Evolutionary conservation across 805 yeast species (phyloP).

Genomic region (Candida yuanshanica): DNA sequence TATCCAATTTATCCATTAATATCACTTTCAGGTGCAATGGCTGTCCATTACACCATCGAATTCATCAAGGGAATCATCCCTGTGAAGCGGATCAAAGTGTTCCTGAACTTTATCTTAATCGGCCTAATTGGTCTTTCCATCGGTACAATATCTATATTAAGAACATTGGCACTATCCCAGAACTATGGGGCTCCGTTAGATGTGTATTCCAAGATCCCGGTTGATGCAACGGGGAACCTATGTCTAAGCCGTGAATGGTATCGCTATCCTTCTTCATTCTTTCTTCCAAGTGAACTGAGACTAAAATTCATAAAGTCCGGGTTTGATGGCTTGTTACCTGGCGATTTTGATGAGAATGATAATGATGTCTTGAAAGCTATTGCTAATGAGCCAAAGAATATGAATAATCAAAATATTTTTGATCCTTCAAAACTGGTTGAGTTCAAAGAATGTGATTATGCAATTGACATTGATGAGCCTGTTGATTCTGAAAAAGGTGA

Average conservation of each 20-base stretch:
- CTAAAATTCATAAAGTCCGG: constrained; percentile 68
- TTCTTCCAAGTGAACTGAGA: constrained; percentile 59
- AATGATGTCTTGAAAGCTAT: constrained; percentile 28
- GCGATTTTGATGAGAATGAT: constrained; percentile 60
- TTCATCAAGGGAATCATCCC: constrained; percentile 1
- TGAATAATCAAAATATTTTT: constrained; percentile 72
- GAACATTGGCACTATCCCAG: constrained; percentile 53
- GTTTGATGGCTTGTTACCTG: constrained; percentile 84
- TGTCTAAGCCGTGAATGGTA: constrained; percentile 97
- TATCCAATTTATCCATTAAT: constrained; percentile 80
- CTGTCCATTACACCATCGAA: constrained; percentile 24
- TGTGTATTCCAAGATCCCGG: constrained; percentile 43
- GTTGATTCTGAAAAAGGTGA: constrained; percentile 43
- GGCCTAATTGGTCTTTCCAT: constrained; percentile 9
- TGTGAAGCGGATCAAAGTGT: background rate
- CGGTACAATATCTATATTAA: constrained; percentile 33
- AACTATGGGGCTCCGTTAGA: constrained; percentile 73
- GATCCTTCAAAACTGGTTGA: constrained; percentile 51
- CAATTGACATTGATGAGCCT: constrained; percentile 55
- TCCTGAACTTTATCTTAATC: background rate
- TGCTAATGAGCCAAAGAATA: constrained; percentile 48
- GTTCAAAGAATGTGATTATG: constrained; percentile 56
- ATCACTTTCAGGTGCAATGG: constrained; percentile 54
- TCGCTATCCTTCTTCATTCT: constrained; percentile 84
- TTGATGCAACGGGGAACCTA: constrained; percentile 39